phyloP scores from a whole-genome alignment of 257 asterid genomes.

The Haberlea rhodopensis region DNA sequence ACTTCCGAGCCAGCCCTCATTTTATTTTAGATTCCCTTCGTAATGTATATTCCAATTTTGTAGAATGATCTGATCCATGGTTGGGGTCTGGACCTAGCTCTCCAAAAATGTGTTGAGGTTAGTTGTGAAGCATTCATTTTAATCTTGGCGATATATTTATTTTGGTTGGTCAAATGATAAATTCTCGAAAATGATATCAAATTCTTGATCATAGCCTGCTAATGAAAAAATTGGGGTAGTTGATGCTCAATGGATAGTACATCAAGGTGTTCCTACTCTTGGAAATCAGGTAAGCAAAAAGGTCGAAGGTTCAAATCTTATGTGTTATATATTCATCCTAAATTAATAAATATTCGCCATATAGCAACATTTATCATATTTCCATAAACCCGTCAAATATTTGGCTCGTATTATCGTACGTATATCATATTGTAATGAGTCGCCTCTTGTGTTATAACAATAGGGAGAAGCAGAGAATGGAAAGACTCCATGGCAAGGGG shows the following conservation, averaged over 20 bases:
- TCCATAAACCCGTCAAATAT: background rate
- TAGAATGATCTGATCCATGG: constrained; percentile 94
- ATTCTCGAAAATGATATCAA: background rate
- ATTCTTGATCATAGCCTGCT: constrained; percentile 50
- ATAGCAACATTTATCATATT: too few species aligned
- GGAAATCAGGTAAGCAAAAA: constrained; percentile 58
- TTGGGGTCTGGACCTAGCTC: constrained; percentile 93
- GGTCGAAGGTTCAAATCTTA: background rate
- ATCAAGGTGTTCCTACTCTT: constrained; percentile 72
- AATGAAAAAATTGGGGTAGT: constrained; percentile 87
- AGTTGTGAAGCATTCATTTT: constrained; percentile 1
- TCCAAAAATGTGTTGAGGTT: constrained; percentile 81
- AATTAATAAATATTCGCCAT: too few species aligned
- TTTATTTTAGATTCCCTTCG: too few species aligned
- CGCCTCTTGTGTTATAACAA: constrained; percentile 10
- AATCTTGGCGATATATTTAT: background rate
- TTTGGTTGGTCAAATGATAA: background rate
- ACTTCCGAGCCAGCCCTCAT: too few species aligned
- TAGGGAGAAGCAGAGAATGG: constrained; percentile 65
- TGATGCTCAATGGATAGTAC: constrained; percentile 84
- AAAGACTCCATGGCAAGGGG: constrained; percentile 81
- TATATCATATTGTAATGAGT: background rate
- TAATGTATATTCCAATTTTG: constrained; percentile 6
- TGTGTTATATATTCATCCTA: background rate
- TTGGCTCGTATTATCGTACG: background rate